Evolutionary conservation across 202 grass and related monocot species (phyloP).

Genomic region (Panicum hallii): DNA sequence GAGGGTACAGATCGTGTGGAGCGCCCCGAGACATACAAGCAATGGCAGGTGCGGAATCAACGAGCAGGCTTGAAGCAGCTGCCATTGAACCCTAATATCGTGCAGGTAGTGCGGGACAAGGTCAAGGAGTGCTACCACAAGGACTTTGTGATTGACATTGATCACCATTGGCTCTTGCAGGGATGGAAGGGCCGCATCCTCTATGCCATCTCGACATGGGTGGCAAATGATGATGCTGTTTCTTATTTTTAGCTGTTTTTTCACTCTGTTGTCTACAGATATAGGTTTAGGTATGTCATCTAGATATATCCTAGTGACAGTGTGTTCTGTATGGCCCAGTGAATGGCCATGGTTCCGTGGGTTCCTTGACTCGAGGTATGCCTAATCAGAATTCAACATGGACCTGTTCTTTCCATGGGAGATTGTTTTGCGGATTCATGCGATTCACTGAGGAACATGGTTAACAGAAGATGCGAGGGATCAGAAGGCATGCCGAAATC

Average conservation of each 20-base stretch:
- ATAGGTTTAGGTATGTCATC: conserved; percentile 49
- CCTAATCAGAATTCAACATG: conserved; percentile 3
- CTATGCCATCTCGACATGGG: conserved; percentile 70
- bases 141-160: conserved; percentile 83
- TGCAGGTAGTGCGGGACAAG: conserved; percentile 58
- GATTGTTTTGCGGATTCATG: conserved; percentile 28
- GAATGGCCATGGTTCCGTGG: conserved; percentile 24
- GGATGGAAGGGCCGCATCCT: conserved; percentile 98
- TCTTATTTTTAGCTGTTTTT: conserved; percentile 40
- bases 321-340: conserved; percentile 26
- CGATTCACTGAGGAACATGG: conserved; percentile 16
- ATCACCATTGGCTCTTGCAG: conserved; percentile 88
- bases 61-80: conserved; percentile 83
- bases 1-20: conserved; percentile 85
- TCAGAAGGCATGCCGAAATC: conserved; percentile 1
- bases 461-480: conserved; percentile 28
- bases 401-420: conserved; percentile 1
- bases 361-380: conserved; percentile 32
- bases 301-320: conserved; percentile 30
- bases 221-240: conserved; percentile 46
- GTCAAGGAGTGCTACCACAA: conserved; percentile 77
- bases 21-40: conserved; percentile 94
- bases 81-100: conserved; percentile 59
- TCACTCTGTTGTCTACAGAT: neutral
- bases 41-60: conserved; percentile 87